Conservation (phyloP, 2,329 filamentous ascomycete genomes). For the Colletotrichum tanaceti region DNA sequence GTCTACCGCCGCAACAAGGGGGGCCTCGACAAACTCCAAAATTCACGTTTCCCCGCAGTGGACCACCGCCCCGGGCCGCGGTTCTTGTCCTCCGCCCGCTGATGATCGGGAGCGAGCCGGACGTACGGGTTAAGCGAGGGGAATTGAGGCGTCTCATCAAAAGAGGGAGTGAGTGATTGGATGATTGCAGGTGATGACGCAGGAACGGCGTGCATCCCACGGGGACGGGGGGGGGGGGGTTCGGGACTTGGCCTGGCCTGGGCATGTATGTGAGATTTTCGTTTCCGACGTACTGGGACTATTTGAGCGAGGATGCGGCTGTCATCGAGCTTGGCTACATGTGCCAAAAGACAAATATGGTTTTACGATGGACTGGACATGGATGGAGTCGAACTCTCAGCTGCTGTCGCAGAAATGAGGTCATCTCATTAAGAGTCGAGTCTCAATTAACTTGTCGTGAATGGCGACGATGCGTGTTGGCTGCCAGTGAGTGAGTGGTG, state of each 20-base stretch:
- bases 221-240: too few species aligned
- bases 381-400: too few species aligned
- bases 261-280: neutral
- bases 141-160: neutral
- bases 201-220: conserved; percentile 19
- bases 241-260: conserved; percentile 6
- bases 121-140: conserved; percentile 4
- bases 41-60: conserved; percentile 26
- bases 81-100: neutral
- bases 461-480: neutral
- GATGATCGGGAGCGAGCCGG: neutral
- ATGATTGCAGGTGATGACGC: neutral
- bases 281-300: neutral
- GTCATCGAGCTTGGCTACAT: neutral
- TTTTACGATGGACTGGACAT: neutral
- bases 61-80: neutral
- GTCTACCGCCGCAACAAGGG: too few species aligned
- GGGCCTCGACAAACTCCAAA: conserved; percentile 3
- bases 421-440: neutral
- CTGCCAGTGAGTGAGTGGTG: neutral
- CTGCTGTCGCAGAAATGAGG: neutral
- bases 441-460: neutral
- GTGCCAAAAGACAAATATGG: neutral
- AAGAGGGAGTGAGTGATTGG: conserved; percentile 1
- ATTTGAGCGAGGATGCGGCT: neutral